phyloP scores from a whole-genome alignment of 2,329 filamentous ascomycete genomes.

The Pseudogymnoascus destructans region DNA sequence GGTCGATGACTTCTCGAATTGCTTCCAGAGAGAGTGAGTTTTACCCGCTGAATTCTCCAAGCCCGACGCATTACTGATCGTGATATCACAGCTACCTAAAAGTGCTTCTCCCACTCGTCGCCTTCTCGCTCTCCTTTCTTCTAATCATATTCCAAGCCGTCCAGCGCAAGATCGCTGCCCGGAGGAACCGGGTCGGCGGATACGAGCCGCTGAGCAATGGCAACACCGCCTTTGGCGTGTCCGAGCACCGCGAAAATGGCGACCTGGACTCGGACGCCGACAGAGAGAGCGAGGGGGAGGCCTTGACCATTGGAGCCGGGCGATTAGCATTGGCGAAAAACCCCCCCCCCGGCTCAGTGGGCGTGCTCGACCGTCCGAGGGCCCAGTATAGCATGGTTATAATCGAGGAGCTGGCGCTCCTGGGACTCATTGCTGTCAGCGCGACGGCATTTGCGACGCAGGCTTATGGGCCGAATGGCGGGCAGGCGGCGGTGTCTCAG shows the following conservation, averaged over 20 bases:
- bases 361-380: conserved; percentile 63
- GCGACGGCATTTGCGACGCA: conserved; percentile 47
- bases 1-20: conserved; percentile 49
- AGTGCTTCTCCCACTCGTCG: conserved; percentile 62
- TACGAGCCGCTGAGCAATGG: conserved; percentile 44
- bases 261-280: conserved; percentile 40
- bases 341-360: conserved; percentile 47
- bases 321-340: conserved; percentile 46
- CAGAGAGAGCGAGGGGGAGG: conserved; percentile 33
- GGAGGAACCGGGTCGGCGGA: conserved; percentile 33
- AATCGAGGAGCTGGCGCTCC: conserved; percentile 62
- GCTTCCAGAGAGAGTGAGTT: conserved; percentile 55
- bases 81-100: conserved; percentile 53
- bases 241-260: conserved; percentile 25
- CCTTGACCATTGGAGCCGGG: conserved; percentile 42
- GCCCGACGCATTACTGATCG: conserved; percentile 14
- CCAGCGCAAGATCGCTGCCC: conserved; percentile 38
- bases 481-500: conserved; percentile 49
- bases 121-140: conserved; percentile 57
- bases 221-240: conserved; percentile 28
- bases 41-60: background rate
- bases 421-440: conserved; percentile 59
- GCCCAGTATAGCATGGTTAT: conserved; percentile 58
- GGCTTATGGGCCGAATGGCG: conserved; percentile 44
- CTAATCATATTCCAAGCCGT: conserved; percentile 48